Conservation (phyloP, 805 yeast genomes). For the Yamadazyma kitorensis region DNA sequence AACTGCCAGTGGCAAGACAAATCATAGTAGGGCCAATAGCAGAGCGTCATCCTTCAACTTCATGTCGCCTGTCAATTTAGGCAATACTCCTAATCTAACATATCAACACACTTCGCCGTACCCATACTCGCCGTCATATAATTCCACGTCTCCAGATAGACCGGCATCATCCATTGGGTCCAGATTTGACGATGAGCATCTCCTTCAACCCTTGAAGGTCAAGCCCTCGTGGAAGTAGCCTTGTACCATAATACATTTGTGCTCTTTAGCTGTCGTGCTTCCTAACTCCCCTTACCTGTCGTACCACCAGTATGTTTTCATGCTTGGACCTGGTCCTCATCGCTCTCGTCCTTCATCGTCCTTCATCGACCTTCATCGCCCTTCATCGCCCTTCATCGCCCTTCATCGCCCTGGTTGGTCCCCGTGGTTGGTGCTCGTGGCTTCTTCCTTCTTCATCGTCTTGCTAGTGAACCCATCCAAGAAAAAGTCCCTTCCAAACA, state of each 20-base stretch:
- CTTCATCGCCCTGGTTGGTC: no score
- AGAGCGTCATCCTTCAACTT: constrained; percentile 2
- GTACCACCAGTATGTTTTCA: no score
- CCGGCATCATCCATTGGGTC: constrained; percentile 35
- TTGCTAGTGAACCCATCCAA: constrained; percentile 44
- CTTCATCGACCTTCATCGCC: no score
- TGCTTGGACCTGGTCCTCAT: no score
- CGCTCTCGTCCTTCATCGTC: no score
- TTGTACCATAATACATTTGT: no score
- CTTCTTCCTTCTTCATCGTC: constrained; percentile 25
- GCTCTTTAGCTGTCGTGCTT: no score
- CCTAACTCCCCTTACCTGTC: no score
- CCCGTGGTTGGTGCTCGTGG: no score
- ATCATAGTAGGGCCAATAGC: constrained; percentile 1
- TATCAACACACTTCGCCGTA: constrained; percentile 9
- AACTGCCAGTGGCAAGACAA: no score
- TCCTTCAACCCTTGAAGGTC: constrained; percentile 22
- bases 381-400: no score
- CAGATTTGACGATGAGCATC: constrained; percentile 29
- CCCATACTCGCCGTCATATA: constrained; percentile 9
- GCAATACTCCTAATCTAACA: constrained; percentile 10
- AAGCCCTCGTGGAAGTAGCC: constrained; percentile 18
- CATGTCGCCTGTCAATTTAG: constrained; percentile 9
- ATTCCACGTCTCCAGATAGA: constrained; percentile 29
- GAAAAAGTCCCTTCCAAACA: constrained; percentile 41